Conservation (phyloP, 164 flowering plant genomes). For the Magnolia changhungtana region DNA sequence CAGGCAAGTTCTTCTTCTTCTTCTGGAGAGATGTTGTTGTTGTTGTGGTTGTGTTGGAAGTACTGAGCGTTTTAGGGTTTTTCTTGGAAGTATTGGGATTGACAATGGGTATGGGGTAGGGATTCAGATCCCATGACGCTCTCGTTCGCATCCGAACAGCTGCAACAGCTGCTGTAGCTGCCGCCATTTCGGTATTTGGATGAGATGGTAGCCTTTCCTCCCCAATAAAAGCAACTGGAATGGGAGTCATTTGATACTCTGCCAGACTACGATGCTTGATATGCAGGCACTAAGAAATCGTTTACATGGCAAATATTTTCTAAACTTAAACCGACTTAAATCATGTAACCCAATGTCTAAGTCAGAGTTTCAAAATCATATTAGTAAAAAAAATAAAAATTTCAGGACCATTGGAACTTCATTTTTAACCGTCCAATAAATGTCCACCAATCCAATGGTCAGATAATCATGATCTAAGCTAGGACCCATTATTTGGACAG, state of each 20-base stretch:
- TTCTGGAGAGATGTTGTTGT: conserved; percentile 1
- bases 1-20: background rate
- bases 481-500: too few relatives aligned
- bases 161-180: background rate
- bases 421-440: too few relatives aligned
- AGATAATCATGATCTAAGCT: too few relatives aligned
- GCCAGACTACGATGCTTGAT: too few relatives aligned
- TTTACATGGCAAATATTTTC: too few relatives aligned
- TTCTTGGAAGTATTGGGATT: background rate
- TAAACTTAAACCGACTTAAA: too few relatives aligned
- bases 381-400: too few relatives aligned
- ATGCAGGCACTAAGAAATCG: too few relatives aligned
- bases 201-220: background rate
- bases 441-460: too few relatives aligned
- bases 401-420: too few relatives aligned
- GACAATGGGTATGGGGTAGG: background rate
- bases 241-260: background rate
- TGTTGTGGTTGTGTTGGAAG: background rate
- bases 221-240: background rate
- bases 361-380: too few relatives aligned
- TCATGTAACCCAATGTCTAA: too few relatives aligned
- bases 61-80: background rate
- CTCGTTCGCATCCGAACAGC: background rate
- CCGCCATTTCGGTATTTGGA: background rate
- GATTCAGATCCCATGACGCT: conserved; percentile 1